Conservation (phyloP, 768 basidiomycete genomes). For the Russula sp. region DNA sequence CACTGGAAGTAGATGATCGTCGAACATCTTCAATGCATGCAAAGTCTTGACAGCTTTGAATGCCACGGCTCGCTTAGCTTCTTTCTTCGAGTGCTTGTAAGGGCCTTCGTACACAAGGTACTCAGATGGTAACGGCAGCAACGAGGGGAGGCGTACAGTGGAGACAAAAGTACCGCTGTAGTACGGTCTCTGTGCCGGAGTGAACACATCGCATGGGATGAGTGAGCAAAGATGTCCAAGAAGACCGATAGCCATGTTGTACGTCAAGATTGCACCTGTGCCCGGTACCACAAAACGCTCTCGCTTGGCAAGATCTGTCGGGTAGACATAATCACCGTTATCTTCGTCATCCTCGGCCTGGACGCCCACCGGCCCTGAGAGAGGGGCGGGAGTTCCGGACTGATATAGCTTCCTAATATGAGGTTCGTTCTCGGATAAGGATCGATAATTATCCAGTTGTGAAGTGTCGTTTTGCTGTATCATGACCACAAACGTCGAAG, state of each 20-base stretch:
- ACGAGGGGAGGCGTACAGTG: conserved; percentile 57
- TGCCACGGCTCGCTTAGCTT: conserved; percentile 77
- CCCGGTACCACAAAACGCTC: conserved; percentile 66
- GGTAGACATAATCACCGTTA: conserved; percentile 31
- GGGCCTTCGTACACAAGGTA: conserved; percentile 57
- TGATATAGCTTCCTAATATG: conserved; percentile 59
- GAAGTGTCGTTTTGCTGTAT: conserved; percentile 51
- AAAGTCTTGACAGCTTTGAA: conserved; percentile 70
- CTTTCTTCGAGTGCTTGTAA: conserved; percentile 56
- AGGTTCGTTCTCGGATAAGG: conserved; percentile 54
- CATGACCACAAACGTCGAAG: conserved; percentile 79
- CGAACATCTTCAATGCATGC: conserved; percentile 64
- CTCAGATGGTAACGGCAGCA: conserved; percentile 49
- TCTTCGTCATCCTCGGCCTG: conserved; percentile 27
- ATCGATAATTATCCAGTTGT: conserved; percentile 51
- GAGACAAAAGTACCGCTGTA: conserved; percentile 54
- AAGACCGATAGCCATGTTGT: conserved; percentile 63
- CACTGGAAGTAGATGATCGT: conserved; percentile 75
- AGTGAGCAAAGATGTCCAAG: conserved; percentile 72
- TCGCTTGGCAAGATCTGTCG: conserved; percentile 52
- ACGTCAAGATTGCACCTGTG: conserved; percentile 75
- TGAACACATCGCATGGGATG: conserved; percentile 67
- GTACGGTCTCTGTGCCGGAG: conserved; percentile 48
- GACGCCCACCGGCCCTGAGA: conserved; percentile 36
- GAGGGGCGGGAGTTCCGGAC: conserved; percentile 31